Evolutionary conservation across 2,329 filamentous ascomycete genomes (phyloP), one percentile per base, ranked within the genome.

Genomic region (Calonectria pauciramosa): DNA sequence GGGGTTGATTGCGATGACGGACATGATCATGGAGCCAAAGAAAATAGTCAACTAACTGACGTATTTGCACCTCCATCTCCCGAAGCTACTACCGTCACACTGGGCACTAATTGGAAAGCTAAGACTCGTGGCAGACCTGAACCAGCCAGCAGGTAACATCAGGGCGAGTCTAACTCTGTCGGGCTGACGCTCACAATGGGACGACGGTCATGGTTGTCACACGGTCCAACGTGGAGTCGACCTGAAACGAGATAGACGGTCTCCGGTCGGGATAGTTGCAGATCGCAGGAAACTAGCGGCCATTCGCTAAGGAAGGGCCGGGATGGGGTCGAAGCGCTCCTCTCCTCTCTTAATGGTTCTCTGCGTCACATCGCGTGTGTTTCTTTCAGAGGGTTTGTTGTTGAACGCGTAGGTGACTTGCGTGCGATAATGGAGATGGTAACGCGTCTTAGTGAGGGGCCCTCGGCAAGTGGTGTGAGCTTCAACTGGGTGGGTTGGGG

Each of bases 191-290:
- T 73, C 66, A 59, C 59, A 54, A 66, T 32, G 66, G 67, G 66
- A 71, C 67, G 67, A 68, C 44, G 59, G 66, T n/a, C 34, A 59
- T 72, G 60, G 70, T 76, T 60, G 71, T 76, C 72, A 70, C 77
- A 80, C 73, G 73, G 73, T 73, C 71, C 75, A 77, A 78, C 70
- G 69, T 67, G 75, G 75, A 80, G 72, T 68, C 70, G 68, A 80
- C 79, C 79, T 80, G 79, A 80, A 80, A 80, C 79, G 71, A 76
- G 69, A 75, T 67, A 52, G 72, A 79, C 71, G 72, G 73, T 68
- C 73, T 78, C 73, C 38, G 68, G 49, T 65, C 72, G 67, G 63
- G 72, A 77, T 68, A 56, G 72, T 60, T 52, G 73, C 70, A 75
- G 72, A 76, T 78, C 69, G 56, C 73, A 70, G 64, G 70, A 69